Percentiles rank a stretch among this genome's conserved stretches.
Evolutionary conservation across 2,329 filamentous ascomycete genomes (phyloP).

Genomic region (Myrmaecium sp.): DNA sequence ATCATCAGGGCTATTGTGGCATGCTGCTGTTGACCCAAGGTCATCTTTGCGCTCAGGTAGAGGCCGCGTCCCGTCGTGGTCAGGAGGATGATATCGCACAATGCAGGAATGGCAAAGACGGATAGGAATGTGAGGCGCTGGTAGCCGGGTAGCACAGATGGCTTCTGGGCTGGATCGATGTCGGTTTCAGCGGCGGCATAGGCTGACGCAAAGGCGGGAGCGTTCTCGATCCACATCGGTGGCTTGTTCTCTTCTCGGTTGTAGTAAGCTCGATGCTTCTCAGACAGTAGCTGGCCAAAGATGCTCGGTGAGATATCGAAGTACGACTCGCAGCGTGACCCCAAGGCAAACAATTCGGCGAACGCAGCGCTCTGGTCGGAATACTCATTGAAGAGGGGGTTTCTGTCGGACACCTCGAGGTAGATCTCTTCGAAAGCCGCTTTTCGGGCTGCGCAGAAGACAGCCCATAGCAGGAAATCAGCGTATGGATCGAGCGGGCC

Average conservation of each 20-base stretch:
- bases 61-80: constrained; percentile 42
- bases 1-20: constrained; percentile 43
- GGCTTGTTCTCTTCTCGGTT: constrained; percentile 26
- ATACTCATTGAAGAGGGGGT: constrained; percentile 43
- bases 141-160: constrained; percentile 28
- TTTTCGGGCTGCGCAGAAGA: constrained; percentile 41
- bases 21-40: constrained; percentile 28
- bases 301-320: constrained; percentile 34
- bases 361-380: constrained; percentile 47
- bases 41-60: constrained; percentile 43
- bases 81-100: constrained; percentile 43
- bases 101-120: constrained; percentile 45
- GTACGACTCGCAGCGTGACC: constrained; percentile 45
- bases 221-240: constrained; percentile 33
- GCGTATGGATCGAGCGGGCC: constrained; percentile 16
- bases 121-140: constrained; percentile 39
- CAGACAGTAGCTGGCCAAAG: constrained; percentile 17
- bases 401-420: constrained; percentile 43
- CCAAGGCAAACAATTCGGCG: constrained; percentile 45
- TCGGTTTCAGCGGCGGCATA: constrained; percentile 37
- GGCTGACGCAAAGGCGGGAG: constrained; percentile 31
- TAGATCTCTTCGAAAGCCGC: constrained; percentile 45
- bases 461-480: constrained; percentile 38
- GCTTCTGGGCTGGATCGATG: constrained; percentile 30
- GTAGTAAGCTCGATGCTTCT: constrained; percentile 26